These are phyloP conservation scores for Proteromonas lacertae DNA, from an alignment of 352 stramenopile genomes.

Conservation along the genomic window DNA sequence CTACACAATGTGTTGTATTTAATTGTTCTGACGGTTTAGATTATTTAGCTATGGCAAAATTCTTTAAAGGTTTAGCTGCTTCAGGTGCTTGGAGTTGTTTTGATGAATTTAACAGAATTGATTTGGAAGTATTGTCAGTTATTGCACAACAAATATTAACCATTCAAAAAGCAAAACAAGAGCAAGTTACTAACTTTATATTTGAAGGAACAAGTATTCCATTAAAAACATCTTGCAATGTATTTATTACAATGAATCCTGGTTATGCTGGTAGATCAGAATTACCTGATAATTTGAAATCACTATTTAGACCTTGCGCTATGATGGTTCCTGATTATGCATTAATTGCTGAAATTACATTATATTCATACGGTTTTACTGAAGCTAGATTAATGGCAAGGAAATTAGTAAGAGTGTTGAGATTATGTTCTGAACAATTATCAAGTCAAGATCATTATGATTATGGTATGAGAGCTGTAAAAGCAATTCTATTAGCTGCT, in stretches of 20 bases:
- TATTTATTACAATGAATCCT: too few species aligned
- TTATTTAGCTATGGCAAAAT: constrained; percentile 68
- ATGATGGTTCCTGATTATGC: too few species aligned
- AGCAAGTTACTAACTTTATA: constrained; percentile 44
- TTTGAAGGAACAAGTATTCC: too few species aligned
- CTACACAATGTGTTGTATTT: constrained; percentile 68
- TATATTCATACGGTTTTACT: constrained; percentile 62
- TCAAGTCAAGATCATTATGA: too few species aligned
- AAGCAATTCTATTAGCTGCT: constrained; percentile 60
- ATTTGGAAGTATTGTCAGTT: too few species aligned
- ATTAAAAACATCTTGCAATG: too few species aligned
- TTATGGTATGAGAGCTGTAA: too few species aligned
- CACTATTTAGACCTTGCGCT: constrained; percentile 52
- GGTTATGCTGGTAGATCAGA: too few species aligned
- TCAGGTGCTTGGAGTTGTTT: too few species aligned
- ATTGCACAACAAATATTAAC: constrained; percentile 74
- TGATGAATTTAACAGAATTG: too few species aligned
- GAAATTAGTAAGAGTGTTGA: constrained; percentile 57
- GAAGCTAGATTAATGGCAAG: constrained; percentile 41
- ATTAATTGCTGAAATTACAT: constrained; percentile 55
- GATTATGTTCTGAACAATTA: too few species aligned
- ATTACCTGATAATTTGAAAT: constrained; percentile 71
- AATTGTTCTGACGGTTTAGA: constrained; percentile 58
- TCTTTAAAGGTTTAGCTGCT: too few species aligned
- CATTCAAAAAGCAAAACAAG: constrained; percentile 47